These are phyloP conservation scores for Talaromyces adpressus DNA, from an alignment of 495 filamentous ascomycete species.

Conservation along the genomic window DNA sequence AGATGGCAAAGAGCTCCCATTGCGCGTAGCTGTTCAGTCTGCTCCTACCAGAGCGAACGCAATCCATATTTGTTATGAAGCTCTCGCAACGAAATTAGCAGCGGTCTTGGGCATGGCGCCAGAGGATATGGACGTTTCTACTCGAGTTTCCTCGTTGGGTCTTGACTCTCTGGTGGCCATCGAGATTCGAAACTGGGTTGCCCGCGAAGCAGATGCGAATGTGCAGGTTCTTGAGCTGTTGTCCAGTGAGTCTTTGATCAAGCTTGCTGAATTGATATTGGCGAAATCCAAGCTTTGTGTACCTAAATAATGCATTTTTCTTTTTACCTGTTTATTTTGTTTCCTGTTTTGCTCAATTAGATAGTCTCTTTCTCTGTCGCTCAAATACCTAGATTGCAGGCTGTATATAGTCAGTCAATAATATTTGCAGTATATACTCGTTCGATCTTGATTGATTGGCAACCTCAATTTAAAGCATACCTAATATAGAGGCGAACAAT, in stretches of 20 bases:
- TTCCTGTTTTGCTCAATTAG: not conserved
- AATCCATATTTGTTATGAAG: constrained; percentile 18
- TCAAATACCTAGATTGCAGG: not conserved
- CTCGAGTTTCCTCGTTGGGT: constrained; percentile 21
- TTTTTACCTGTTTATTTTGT: not conserved
- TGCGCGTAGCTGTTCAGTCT: constrained; percentile 14
- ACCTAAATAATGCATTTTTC: not conserved
- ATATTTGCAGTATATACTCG: not conserved
- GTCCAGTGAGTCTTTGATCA: constrained; percentile 22
- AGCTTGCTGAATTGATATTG: constrained; percentile 22
- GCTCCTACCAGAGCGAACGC: constrained; percentile 19
- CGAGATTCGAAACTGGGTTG: constrained; percentile 33
- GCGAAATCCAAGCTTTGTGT: constrained; percentile 17
- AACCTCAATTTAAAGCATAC: no score
- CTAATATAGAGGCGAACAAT: no score
- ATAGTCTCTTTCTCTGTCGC: not conserved
- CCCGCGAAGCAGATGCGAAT: constrained; percentile 27
- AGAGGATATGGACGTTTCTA: constrained; percentile 27
- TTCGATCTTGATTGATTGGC: not conserved
- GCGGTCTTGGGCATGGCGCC: constrained; percentile 18
- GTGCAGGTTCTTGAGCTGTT: constrained; percentile 27
- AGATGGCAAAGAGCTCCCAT: constrained; percentile 9
- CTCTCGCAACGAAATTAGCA: constrained; percentile 22
- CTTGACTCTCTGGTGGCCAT: constrained; percentile 34
- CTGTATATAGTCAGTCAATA: not conserved